These are phyloP conservation scores for Ceratocystis huliohia DNA, from an alignment of 2,329 filamentous ascomycete species.

Conservation along the genomic window DNA sequence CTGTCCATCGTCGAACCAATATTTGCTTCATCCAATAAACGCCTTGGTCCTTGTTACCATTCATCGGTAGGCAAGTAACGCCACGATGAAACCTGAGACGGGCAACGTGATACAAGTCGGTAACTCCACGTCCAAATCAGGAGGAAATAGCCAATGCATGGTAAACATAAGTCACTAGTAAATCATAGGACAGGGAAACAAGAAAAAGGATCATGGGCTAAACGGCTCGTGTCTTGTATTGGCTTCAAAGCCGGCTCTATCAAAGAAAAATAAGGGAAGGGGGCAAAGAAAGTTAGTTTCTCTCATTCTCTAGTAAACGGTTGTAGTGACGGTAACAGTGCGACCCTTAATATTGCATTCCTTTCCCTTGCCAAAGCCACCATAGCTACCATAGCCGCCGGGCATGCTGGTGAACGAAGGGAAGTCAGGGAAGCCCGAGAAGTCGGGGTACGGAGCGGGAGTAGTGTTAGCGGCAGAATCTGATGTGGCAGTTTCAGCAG, in stretches of 20 bases:
- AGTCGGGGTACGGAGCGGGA: background rate
- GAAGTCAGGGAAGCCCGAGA: slow-evolving; percentile 4
- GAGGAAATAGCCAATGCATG: background rate
- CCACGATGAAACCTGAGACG: background rate
- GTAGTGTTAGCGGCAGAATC: background rate
- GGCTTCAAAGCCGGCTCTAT: background rate
- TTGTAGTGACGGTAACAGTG: slow-evolving; percentile 4
- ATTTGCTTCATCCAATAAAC: background rate
- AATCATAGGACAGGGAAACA: background rate
- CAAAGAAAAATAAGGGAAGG: background rate
- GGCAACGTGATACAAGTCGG: background rate
- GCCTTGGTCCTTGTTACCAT: background rate
- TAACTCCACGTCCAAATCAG: background rate
- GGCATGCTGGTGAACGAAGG: slow-evolving; percentile 1
- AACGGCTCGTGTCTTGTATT: background rate
- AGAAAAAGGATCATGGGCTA: background rate
- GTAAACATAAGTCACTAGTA: background rate
- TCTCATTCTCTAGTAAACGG: slow-evolving; percentile 6
- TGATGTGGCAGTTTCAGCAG: background rate
- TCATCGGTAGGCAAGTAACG: background rate
- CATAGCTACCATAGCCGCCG: background rate
- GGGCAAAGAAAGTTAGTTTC: background rate
- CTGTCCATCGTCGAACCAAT: background rate
- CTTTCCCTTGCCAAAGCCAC: background rate
- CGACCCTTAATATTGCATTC: background rate